Percentiles rank a stretch among this genome's conserved stretches.
Conservation (phyloP, 805 yeast genomes). For the Zygosaccharomyces bisporus region DNA sequence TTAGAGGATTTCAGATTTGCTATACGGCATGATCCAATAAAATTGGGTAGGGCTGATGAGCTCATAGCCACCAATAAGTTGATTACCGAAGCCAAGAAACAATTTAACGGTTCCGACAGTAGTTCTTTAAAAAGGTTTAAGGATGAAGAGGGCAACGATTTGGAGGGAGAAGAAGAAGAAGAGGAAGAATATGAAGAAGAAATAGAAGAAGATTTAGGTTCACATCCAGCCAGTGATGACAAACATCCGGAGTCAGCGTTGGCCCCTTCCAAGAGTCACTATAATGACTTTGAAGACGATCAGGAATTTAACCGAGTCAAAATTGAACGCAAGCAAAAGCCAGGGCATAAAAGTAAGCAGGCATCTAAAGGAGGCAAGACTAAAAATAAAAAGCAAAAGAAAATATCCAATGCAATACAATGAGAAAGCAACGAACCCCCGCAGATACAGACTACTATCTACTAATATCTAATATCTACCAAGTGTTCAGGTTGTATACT, state of each 20-base stretch:
- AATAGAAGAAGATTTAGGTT: constrained; percentile 3
- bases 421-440: constrained; percentile 32
- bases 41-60: constrained; percentile 67
- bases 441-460: constrained; percentile 19
- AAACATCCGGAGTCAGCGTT: constrained; percentile 17
- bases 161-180: constrained; percentile 26
- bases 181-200: constrained; percentile 23
- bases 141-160: constrained; percentile 31
- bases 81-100: constrained; percentile 61
- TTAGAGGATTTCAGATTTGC: constrained; percentile 74
- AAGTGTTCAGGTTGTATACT: constrained; percentile 22
- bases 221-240: constrained; percentile 9
- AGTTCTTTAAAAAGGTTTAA: constrained; percentile 34
- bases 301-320: not conserved
- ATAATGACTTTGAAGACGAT: constrained; percentile 21
- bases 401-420: constrained; percentile 14
- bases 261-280: constrained; percentile 14
- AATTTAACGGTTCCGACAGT: constrained; percentile 61
- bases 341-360: constrained; percentile 13
- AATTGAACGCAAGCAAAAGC: constrained; percentile 29
- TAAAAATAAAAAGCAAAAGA: constrained; percentile 5
- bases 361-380: constrained; percentile 24
- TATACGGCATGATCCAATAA: constrained; percentile 58
- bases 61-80: constrained; percentile 55
- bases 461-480: constrained; percentile 13